phyloP scores from a whole-genome alignment of 495 filamentous ascomycete species.

The Xylaria sp. region DNA sequence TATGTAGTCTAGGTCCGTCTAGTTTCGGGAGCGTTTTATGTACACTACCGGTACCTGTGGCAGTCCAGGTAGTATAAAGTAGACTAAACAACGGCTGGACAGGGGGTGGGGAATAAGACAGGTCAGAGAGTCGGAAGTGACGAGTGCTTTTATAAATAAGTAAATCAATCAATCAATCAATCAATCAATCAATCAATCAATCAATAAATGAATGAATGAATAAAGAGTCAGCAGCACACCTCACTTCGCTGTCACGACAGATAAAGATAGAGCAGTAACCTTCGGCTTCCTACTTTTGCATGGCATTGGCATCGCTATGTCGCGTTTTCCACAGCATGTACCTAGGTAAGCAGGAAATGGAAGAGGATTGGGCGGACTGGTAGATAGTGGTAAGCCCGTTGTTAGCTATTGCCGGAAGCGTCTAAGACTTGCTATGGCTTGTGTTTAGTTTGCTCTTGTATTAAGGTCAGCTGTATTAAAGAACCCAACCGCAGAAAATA shows the following conservation, averaged over 20 bases:
- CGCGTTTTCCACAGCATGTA: background rate
- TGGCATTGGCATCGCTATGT: background rate
- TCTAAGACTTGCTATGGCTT: background rate
- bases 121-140: background rate
- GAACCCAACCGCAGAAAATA: background rate
- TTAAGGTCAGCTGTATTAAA: background rate
- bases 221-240: background rate
- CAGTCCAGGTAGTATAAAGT: too few species aligned
- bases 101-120: slow-evolving; percentile 6
- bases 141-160: background rate
- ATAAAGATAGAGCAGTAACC: background rate
- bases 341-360: background rate
- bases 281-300: background rate
- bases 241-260: background rate
- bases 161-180: too few species aligned
- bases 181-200: background rate
- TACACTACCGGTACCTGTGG: background rate
- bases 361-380: background rate
- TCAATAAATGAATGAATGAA: too few species aligned
- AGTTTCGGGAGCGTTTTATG: slow-evolving; percentile 1
- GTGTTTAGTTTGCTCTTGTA: background rate
- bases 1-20: background rate
- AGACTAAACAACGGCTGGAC: background rate
- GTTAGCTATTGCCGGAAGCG: slow-evolving; percentile 7
- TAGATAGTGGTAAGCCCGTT: background rate